phyloP scores from a whole-genome alignment of 257 asterid species.

The Gardenia jasminoides region DNA sequence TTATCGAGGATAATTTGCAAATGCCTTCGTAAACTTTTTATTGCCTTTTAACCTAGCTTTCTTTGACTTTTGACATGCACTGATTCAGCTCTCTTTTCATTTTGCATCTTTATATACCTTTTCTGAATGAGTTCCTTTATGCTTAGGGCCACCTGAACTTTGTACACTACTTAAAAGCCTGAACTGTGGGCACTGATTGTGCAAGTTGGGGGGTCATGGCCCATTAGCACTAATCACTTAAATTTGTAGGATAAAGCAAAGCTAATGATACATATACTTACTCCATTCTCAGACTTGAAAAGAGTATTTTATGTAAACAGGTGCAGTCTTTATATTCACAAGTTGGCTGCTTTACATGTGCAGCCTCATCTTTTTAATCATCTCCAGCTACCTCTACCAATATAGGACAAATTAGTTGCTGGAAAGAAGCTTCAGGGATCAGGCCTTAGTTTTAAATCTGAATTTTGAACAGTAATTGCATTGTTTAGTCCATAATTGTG shows the following conservation, averaged over 20 bases:
- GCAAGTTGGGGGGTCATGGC: background rate
- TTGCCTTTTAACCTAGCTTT: constrained; percentile 1
- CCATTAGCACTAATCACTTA: background rate
- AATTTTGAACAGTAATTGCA: background rate
- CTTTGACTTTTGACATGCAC: background rate
- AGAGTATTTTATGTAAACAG: background rate
- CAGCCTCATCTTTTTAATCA: constrained; percentile 8
- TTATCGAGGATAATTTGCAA: background rate
- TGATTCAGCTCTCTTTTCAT: background rate
- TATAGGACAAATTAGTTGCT: constrained; percentile 23
- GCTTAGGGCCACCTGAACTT: background rate
- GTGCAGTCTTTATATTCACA: constrained; percentile 2
- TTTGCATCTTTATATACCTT: background rate
- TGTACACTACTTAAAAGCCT: background rate
- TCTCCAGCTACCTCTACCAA: constrained; percentile 18
- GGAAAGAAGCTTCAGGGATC: constrained; percentile 6
- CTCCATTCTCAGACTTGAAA: background rate
- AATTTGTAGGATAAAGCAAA: constrained; percentile 4
- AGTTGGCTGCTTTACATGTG: constrained; percentile 24
- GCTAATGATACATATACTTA: constrained; percentile 5
- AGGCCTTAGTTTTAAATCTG: background rate
- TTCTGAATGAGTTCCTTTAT: background rate
- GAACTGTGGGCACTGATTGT: background rate
- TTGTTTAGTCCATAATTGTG: background rate
- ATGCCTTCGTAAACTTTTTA: background rate